These are phyloP conservation scores for Penicillium pancosmium DNA, from an alignment of 495 filamentous ascomycete genomes.

Conservation along the genomic window DNA sequence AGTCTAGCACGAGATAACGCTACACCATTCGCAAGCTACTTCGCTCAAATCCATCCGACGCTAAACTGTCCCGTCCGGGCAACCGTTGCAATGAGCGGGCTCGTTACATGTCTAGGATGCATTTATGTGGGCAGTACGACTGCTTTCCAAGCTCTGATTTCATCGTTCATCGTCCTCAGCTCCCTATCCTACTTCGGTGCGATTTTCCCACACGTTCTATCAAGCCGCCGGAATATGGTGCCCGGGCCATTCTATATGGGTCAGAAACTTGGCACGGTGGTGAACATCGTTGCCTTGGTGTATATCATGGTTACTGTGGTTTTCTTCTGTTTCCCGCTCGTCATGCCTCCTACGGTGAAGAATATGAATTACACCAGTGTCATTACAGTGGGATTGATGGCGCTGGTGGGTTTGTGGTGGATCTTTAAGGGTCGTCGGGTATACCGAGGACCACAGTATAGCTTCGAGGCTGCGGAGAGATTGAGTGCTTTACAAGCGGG, in stretches of 20 bases:
- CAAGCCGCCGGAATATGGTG: constrained; percentile 61
- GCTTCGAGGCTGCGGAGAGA: constrained; percentile 34
- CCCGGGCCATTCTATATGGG: constrained; percentile 71
- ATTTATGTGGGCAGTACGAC: constrained; percentile 71
- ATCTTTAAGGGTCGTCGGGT: constrained; percentile 25
- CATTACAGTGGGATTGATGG: constrained; percentile 58
- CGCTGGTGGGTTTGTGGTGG: constrained; percentile 41
- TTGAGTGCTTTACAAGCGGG: constrained; percentile 28
- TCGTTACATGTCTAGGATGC: constrained; percentile 66
- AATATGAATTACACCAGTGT: constrained; percentile 73
- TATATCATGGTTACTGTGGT: constrained; percentile 68
- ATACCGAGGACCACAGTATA: constrained; percentile 39
- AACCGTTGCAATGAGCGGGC: constrained; percentile 56
- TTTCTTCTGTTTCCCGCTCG: constrained; percentile 73
- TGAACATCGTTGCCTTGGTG: constrained; percentile 58
- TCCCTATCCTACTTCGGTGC: constrained; percentile 71
- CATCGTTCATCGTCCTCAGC: constrained; percentile 74
- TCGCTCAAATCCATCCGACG: constrained; percentile 37
- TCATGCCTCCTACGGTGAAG: constrained; percentile 51
- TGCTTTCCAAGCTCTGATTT: constrained; percentile 73
- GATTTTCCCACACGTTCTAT: constrained; percentile 69
- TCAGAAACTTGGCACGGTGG: constrained; percentile 51
- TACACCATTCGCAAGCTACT: constrained; percentile 38
- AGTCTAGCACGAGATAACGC: constrained; percentile 71
- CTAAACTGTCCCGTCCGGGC: constrained; percentile 63